Evolutionary conservation across 805 yeast genomes (phyloP).

Genomic region (Starmerella ratchasimensis): DNA sequence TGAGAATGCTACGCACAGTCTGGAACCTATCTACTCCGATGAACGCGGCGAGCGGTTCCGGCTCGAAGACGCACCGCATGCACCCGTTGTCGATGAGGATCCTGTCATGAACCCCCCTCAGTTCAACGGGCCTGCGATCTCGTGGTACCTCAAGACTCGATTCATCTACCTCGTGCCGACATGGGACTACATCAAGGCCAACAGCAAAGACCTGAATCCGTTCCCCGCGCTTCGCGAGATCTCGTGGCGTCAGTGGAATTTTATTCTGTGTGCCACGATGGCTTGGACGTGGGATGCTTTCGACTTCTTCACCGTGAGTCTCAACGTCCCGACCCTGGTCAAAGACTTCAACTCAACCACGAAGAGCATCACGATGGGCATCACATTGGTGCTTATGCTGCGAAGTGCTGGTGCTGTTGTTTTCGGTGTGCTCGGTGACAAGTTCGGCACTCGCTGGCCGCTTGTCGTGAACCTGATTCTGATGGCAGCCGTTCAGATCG

Average conservation of each 20-base stretch:
- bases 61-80: too few relatives aligned
- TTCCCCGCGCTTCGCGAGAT: conserved; percentile 40
- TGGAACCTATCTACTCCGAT: too few relatives aligned
- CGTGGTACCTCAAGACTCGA: conserved; percentile 25
- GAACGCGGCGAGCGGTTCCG: too few relatives aligned
- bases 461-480: conserved; percentile 39
- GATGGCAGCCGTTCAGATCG: conserved; percentile 46
- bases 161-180: conserved; percentile 23
- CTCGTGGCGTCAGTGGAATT: conserved; percentile 44
- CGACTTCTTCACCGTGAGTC: conserved; percentile 52
- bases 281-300: conserved; percentile 67
- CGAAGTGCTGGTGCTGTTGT: conserved; percentile 57
- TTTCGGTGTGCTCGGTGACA: conserved; percentile 50
- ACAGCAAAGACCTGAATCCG: conserved; percentile 38
- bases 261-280: conserved; percentile 43
- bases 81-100: conserved; percentile 3
- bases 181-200: conserved; percentile 16
- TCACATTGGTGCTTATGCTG: conserved; percentile 57
- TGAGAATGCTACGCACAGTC: too few relatives aligned
- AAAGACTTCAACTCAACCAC: conserved; percentile 32
- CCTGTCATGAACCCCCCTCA: conserved; percentile 8
- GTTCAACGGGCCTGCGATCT: conserved; percentile 19
- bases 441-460: conserved; percentile 57
- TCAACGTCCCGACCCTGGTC: conserved; percentile 42
- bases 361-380: conserved; percentile 54